A percentile compares a stretch with the other conserved stretches of the same genome.
Evolutionary conservation across 2,329 filamentous ascomycete species (phyloP).

Genomic region (Emericellopsis cladophorae): DNA sequence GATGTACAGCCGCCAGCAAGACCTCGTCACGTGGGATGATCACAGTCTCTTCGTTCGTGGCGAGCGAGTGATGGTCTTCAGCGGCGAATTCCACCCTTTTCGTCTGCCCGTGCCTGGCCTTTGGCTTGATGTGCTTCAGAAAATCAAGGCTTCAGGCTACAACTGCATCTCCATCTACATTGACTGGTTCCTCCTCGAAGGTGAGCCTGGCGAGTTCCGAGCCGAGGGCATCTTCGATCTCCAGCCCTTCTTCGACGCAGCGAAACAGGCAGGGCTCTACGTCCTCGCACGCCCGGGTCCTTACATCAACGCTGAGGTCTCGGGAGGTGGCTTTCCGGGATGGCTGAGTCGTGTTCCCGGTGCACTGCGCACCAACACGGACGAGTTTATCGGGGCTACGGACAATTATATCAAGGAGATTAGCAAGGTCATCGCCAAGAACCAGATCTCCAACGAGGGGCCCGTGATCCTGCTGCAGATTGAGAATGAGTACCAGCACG

Average conservation of each 20-base stretch:
- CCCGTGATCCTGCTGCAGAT: constrained; percentile 69
- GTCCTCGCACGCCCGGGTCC: constrained; percentile 60
- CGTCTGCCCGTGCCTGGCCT: constrained; percentile 31
- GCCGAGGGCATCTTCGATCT: constrained; percentile 62
- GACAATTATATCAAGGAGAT: constrained; percentile 54
- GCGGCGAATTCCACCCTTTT: constrained; percentile 62
- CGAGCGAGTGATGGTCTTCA: constrained; percentile 59
- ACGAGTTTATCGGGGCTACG: constrained; percentile 52
- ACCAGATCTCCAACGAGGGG: constrained; percentile 73
- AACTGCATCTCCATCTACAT: constrained; percentile 70
- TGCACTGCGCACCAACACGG: constrained; percentile 47
- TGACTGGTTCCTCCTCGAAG: constrained; percentile 68
- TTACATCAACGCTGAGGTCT: constrained; percentile 68
- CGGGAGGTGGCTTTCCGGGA: constrained; percentile 68
- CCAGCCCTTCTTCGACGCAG: constrained; percentile 66
- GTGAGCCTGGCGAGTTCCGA: constrained; percentile 54
- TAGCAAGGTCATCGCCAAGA: constrained; percentile 53
- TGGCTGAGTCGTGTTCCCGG: constrained; percentile 63
- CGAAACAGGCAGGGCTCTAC: constrained; percentile 61
- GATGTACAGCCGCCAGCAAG: constrained; percentile 2
- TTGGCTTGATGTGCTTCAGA: constrained; percentile 65
- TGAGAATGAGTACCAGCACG: constrained; percentile 63
- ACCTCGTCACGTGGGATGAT: constrained; percentile 55
- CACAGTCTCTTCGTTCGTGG: constrained; percentile 58
- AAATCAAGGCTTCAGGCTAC: constrained; percentile 70